phyloP scores from a whole-genome alignment of 78 protist genomes.

The Salpingoeca rosetta region DNA sequence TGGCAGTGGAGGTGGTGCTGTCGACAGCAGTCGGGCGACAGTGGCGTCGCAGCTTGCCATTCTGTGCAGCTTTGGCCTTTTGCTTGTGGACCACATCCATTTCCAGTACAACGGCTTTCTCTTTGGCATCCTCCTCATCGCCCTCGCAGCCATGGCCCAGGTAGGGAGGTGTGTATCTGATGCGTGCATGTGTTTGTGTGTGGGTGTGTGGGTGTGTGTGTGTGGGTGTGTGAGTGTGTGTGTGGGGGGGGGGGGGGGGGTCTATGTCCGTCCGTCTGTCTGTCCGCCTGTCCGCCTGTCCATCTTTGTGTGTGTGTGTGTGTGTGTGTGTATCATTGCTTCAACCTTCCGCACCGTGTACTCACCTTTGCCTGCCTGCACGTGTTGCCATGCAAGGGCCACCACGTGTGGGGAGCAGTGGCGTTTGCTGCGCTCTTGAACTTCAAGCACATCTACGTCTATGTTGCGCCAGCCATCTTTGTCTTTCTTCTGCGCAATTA shows the following conservation, averaged over 20 bases:
- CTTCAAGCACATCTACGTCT: constrained; percentile 79
- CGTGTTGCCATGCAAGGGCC: neutral
- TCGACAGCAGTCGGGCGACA: too few species aligned
- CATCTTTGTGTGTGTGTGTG: too few species aligned
- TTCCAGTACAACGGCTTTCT: constrained; percentile 8
- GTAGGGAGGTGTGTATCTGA: too few species aligned
- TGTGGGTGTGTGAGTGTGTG: too few species aligned
- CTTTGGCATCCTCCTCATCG: neutral
- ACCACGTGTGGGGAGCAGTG: constrained; percentile 18
- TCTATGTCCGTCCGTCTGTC: too few species aligned
- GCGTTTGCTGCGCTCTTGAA: constrained; percentile 54
- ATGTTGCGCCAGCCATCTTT: constrained; percentile 73
- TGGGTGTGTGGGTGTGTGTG: too few species aligned
- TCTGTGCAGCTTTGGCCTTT: constrained; percentile 49
- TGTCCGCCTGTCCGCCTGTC: too few species aligned
- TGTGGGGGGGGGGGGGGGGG: too few species aligned
- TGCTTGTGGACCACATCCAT: constrained; percentile 66
- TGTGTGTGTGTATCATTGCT: too few species aligned
- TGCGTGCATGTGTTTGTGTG: too few species aligned
- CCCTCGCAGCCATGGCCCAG: neutral
- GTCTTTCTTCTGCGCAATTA: constrained; percentile 41
- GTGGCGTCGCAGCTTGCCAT: too few species aligned
- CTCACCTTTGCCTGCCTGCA: constrained; percentile 89
- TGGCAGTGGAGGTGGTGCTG: too few species aligned
- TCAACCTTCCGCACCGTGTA: constrained; percentile 12